Evolutionary conservation across 768 basidiomycete genomes (phyloP).

Genomic region (Agrocybe chaxingu): DNA sequence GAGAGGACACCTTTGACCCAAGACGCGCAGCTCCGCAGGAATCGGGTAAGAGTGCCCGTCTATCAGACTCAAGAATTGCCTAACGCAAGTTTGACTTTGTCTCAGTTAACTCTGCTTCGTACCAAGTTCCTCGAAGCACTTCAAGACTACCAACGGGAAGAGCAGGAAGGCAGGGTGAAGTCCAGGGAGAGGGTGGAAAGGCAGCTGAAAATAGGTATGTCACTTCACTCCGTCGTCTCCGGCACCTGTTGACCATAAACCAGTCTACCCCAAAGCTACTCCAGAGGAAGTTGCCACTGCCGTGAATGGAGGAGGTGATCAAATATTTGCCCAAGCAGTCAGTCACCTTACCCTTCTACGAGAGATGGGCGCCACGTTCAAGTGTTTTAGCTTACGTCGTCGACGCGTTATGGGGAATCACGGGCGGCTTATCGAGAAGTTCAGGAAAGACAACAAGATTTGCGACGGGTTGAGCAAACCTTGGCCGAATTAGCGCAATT

Average conservation of each 20-base stretch:
- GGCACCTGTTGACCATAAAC: background rate
- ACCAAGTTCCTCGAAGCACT: slow-evolving; percentile 73
- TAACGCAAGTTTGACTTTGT: background rate
- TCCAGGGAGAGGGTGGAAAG: slow-evolving; percentile 68
- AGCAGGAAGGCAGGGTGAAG: slow-evolving; percentile 64
- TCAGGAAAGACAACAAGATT: slow-evolving; percentile 83
- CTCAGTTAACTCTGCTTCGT: slow-evolving; percentile 55
- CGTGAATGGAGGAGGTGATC: slow-evolving; percentile 58
- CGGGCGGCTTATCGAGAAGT: slow-evolving; percentile 83
- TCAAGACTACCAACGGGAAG: slow-evolving; percentile 74
- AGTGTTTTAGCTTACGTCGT: slow-evolving; percentile 55
- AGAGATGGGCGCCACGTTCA: background rate
- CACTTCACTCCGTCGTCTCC: background rate
- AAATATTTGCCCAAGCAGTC: slow-evolving; percentile 80
- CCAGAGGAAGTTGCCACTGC: slow-evolving; percentile 75
- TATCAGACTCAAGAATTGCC: background rate
- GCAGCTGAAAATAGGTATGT: slow-evolving; percentile 73
- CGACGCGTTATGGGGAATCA: slow-evolving; percentile 82
- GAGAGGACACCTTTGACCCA: slow-evolving; percentile 30
- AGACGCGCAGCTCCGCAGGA: slow-evolving; percentile 36
- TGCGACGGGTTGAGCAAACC: slow-evolving; percentile 82
- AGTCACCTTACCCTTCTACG: slow-evolving; percentile 8
- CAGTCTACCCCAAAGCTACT: slow-evolving; percentile 86
- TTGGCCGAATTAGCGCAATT: slow-evolving; percentile 86
- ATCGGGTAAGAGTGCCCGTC: slow-evolving; percentile 25